These are phyloP conservation scores for Hypoxylon crocopeplum DNA, from an alignment of 495 filamentous ascomycete genomes.

Conservation along the genomic window DNA sequence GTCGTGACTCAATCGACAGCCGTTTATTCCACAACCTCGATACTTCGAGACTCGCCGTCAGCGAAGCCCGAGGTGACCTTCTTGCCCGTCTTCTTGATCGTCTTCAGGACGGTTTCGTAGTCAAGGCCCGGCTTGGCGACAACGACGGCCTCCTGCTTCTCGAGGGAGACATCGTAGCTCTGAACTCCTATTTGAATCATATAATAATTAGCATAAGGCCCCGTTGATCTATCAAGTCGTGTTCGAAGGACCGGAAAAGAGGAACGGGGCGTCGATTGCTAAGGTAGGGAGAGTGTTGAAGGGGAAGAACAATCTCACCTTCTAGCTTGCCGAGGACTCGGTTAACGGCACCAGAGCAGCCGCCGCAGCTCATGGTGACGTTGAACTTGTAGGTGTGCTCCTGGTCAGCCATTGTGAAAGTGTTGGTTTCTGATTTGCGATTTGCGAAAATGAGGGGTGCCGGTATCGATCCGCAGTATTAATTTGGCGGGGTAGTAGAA, in stretches of 20 bases:
- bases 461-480: not conserved
- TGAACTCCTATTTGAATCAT: slow-evolving; percentile 71
- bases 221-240: not conserved
- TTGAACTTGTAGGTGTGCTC: slow-evolving; percentile 70
- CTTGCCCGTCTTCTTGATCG: slow-evolving; percentile 96
- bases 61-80: slow-evolving; percentile 76
- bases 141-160: slow-evolving; percentile 78
- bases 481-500: slow-evolving; percentile 17
- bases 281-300: not conserved
- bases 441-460: slow-evolving; percentile 8
- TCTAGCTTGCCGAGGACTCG: slow-evolving; percentile 95
- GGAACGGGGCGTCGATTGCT: too few relatives aligned
- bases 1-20: not conserved
- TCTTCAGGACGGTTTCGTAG: slow-evolving; percentile 83
- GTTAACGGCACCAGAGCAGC: slow-evolving; percentile 73
- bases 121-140: slow-evolving; percentile 66
- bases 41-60: slow-evolving; percentile 56
- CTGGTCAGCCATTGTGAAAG: slow-evolving; percentile 51
- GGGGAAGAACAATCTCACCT: slow-evolving; percentile 60
- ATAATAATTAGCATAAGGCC: not conserved
- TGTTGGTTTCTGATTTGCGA: slow-evolving; percentile 4
- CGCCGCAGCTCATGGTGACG: slow-evolving; percentile 69
- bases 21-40: slow-evolving; percentile 49
- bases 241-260: not conserved
- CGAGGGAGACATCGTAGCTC: slow-evolving; percentile 83